Conservation (phyloP, 2,329 filamentous ascomycete genomes). For the Colletotrichum sp. region DNA sequence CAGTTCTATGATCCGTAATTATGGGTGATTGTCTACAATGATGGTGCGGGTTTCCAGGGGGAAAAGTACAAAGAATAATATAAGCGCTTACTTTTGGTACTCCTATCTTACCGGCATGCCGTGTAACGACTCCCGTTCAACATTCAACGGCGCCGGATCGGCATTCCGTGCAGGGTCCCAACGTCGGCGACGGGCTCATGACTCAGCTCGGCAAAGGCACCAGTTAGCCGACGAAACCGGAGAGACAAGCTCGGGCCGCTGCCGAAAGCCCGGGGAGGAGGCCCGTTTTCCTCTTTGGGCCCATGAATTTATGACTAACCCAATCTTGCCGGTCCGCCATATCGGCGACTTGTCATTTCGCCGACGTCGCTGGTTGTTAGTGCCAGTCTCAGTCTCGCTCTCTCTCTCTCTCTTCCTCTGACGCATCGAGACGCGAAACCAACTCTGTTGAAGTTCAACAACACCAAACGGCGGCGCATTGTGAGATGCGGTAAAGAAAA, state of each 20-base stretch:
- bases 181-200: not conserved
- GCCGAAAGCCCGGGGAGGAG: constrained; percentile 1
- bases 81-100: not conserved
- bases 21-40: not conserved
- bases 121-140: not conserved
- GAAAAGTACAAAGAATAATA: not conserved
- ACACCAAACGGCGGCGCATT: not conserved
- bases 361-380: constrained; percentile 8
- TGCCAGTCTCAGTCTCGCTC: not conserved
- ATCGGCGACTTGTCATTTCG: constrained; percentile 21
- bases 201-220: constrained; percentile 18
- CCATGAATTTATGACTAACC: not conserved
- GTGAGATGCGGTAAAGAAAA: not conserved
- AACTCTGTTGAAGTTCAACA: not conserved
- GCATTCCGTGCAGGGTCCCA: not conserved
- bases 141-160: not conserved
- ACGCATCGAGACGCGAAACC: not conserved
- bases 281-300: not conserved
- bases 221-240: constrained; percentile 20
- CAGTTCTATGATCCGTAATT: not conserved
- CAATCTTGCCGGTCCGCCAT: not conserved
- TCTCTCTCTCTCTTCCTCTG: not conserved
- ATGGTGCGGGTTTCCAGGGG: not conserved
- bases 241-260: constrained; percentile 8
- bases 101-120: not conserved